Base-by-base conservation (phyloP, 2,329 filamentous ascomycete genomes). In the Aspergillus costaricaensis region DNA sequence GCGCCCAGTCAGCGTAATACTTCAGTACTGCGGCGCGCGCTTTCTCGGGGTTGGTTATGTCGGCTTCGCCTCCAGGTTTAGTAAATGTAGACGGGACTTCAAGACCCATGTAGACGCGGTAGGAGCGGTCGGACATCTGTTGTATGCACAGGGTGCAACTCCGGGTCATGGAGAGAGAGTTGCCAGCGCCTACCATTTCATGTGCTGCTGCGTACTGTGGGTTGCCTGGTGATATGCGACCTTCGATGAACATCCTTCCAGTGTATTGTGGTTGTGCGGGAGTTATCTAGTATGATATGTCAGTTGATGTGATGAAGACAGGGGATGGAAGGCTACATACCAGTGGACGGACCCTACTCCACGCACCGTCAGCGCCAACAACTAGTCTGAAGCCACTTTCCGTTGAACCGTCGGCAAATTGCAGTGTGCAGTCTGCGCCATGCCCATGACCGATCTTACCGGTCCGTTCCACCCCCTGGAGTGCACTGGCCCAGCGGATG, bases 321-420 rank as follows among this genome's bases (percentile, higher is more conserved):
- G 1, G 3, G 19, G 4, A 27, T 7, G 32, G 1, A 36, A 14
- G n/a, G 25, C 32, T n/a, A 66, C 67, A 52, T 67, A 76, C 71
- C 64, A 76, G 44, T 38, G 57, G 65, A 55, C 70, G 66, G 3
- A 72, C 51, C 60, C 77, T 81, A 7, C 77, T 80, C 77, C 79
- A 81, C 1, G 79, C 78, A 5, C 81, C 81, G 65, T 83, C 81
- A 9, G 77, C 79, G 4, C 81, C 82, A 19, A 84, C 75, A 5
- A 84, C 72, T 2, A 84, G 74, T 43, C 75, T 70, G 62, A 81
- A 81, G 0, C 72, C 77, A 2, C 62, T 66, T 19, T 73, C 74
- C 1, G 60, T 62, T 1, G 52, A 64, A 0, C 75, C 76, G 61
- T 77, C 65, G 2, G 58, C 60, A 50, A 77, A 72, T 14, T 64